These are phyloP conservation scores for Chaetothyriales sp. DNA, from an alignment of 2,329 filamentous ascomycete species.

Conservation along the genomic window DNA sequence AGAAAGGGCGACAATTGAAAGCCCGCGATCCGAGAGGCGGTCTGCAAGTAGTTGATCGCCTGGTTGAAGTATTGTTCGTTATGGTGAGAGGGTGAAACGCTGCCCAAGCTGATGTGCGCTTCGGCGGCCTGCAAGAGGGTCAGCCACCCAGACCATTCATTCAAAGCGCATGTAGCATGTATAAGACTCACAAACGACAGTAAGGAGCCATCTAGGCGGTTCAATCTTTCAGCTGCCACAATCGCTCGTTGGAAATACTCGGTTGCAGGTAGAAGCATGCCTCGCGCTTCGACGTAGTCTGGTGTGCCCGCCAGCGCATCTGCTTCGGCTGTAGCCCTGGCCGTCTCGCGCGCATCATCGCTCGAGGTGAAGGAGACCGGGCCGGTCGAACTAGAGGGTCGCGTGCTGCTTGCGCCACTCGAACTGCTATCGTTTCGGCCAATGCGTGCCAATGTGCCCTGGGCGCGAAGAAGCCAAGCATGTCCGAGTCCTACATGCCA, in stretches of 20 bases:
- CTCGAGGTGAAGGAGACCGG: conserved; percentile 9
- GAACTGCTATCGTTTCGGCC: conserved; percentile 27
- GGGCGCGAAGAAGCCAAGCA: conserved; percentile 38
- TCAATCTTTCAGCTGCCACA: conserved; percentile 26
- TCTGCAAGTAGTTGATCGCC: conserved; percentile 33
- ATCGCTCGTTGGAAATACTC: conserved; percentile 37
- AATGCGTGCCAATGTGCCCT: conserved; percentile 34
- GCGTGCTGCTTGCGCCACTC: conserved; percentile 20
- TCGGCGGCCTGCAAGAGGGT: conserved; percentile 31
- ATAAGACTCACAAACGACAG: conserved; percentile 27
- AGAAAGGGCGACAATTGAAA: conserved; percentile 32
- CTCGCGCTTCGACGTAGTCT: conserved; percentile 39
- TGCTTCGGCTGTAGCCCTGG: conserved; percentile 20
- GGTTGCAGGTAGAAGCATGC: conserved; percentile 34
- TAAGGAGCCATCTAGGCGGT: conserved; percentile 27
- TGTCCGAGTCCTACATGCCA: conserved; percentile 30
- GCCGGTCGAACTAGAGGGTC: conserved; percentile 11
- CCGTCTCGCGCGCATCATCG: conserved; percentile 20
- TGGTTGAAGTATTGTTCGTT: conserved; percentile 32
- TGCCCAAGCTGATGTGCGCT: conserved; percentile 38
- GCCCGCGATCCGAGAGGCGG: conserved; percentile 27
- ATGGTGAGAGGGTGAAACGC: conserved; percentile 30
- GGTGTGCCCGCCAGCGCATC: conserved; percentile 24
- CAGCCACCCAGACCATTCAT: conserved; percentile 3
- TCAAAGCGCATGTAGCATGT: conserved; percentile 3